A percentile compares a stretch with the other conserved stretches of the same genome.
Evolutionary conservation across 2,329 filamentous ascomycete genomes (phyloP).

Genomic region (Sphaerulina vaccinii): DNA sequence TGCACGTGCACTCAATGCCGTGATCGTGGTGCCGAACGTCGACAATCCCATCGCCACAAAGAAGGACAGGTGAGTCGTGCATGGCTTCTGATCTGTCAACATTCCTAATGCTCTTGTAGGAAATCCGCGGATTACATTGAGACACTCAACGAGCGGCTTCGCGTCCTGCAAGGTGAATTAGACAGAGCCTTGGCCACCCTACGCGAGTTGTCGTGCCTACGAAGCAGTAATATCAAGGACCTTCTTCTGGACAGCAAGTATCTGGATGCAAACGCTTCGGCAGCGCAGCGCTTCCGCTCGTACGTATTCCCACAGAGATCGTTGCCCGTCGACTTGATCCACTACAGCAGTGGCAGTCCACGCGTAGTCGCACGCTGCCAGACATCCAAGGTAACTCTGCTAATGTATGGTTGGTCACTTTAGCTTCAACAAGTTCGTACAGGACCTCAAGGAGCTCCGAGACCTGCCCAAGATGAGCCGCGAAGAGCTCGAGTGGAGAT

Average conservation of each 20-base stretch:
- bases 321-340: too few species aligned
- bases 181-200: slow-evolving; percentile 10
- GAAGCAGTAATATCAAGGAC: slow-evolving; percentile 11
- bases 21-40: slow-evolving; percentile 7
- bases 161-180: slow-evolving; percentile 1
- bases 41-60: slow-evolving; percentile 14
- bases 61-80: slow-evolving; percentile 6
- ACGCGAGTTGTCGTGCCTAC: neutral
- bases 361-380: too few species aligned
- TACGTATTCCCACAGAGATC: too few species aligned
- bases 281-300: slow-evolving; percentile 11
- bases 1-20: slow-evolving; percentile 12
- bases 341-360: too few species aligned
- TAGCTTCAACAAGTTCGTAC: slow-evolving; percentile 14
- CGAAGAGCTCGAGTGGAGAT: slow-evolving; percentile 2
- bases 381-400: too few species aligned
- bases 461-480: slow-evolving; percentile 14
- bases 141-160: neutral
- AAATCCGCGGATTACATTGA: slow-evolving; percentile 17
- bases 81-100: too few species aligned
- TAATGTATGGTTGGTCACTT: too few species aligned
- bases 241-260: slow-evolving; percentile 12
- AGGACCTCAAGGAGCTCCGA: slow-evolving; percentile 14
- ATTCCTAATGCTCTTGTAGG: neutral
- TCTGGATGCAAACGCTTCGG: slow-evolving; percentile 21